Conservation (phyloP, 306 rosid genomes). For the Calophaca sinica region DNA sequence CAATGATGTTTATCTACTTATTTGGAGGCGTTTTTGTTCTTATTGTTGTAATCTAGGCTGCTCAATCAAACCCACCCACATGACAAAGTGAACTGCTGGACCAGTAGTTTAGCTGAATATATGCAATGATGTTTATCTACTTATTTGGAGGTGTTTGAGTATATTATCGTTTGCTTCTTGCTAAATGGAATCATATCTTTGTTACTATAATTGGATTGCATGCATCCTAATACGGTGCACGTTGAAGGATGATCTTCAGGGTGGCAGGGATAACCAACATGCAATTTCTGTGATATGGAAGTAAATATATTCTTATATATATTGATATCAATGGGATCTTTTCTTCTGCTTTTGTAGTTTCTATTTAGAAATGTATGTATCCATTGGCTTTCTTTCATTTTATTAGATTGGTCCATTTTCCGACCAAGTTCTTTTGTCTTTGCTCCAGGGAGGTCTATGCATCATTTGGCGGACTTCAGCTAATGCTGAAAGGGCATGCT, state of each 20-base stretch:
- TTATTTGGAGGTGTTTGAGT: background rate
- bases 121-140: background rate
- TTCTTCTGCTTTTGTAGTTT: background rate
- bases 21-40: background rate
- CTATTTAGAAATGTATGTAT: constrained; percentile 18
- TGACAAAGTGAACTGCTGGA: background rate
- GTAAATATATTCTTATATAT: background rate
- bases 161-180: background rate
- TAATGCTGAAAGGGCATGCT: constrained; percentile 79
- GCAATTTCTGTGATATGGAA: no score
- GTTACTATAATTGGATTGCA: no score
- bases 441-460: constrained; percentile 71
- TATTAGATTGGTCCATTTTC: constrained; percentile 1
- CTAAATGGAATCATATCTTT: background rate
- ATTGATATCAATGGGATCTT: background rate
- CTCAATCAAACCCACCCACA: background rate
- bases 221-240: no score
- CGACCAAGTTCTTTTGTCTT: constrained; percentile 33
- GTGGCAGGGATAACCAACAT: no score
- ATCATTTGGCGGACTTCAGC: constrained; percentile 91
- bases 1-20: background rate
- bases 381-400: background rate
- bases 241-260: no score
- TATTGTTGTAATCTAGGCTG: no score
- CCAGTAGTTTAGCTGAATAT: background rate